Evolutionary conservation across 129 eudicot genomes (phyloP).

Genomic region (Calendula officinalis): DNA sequence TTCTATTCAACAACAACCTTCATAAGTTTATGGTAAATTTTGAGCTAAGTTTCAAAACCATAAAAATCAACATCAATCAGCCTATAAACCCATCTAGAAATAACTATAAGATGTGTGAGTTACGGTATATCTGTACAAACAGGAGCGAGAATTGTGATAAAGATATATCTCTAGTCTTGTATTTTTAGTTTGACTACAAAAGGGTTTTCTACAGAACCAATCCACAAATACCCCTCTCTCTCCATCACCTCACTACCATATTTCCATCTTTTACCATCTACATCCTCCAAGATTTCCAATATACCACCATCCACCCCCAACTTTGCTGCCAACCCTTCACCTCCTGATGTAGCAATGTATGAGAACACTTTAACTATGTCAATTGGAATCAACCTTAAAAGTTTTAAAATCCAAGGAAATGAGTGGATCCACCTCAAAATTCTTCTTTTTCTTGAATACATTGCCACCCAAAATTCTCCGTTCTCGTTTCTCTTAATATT

Average conservation of each 20-base stretch:
- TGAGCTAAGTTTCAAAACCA: no score
- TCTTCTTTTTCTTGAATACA: constrained; percentile 43
- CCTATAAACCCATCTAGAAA: no score
- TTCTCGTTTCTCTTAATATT: constrained; percentile 49
- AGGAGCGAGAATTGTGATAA: no score
- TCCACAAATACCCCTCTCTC: constrained; percentile 52
- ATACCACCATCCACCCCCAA: constrained; percentile 43
- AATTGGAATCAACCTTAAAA: constrained; percentile 30
- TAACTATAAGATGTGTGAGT: no score
- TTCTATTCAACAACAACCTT: no score
- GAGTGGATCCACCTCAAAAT: constrained; percentile 33
- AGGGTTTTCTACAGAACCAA: constrained; percentile 56
- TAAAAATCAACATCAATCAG: no score
- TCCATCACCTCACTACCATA: constrained; percentile 57
- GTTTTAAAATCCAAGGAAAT: constrained; percentile 32
- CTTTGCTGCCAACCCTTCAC: constrained; percentile 46
- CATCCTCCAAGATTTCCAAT: constrained; percentile 45
- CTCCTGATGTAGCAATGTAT: constrained; percentile 39
- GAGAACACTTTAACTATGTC: constrained; percentile 29
- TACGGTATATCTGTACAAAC: no score
- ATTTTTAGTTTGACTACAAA: constrained; percentile 1
- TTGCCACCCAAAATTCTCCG: constrained; percentile 74
- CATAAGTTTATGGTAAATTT: no score
- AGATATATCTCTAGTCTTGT: no score
- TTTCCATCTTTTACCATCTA: constrained; percentile 43